A percentile compares a stretch with the other conserved stretches of the same genome.
These are phyloP conservation scores for Paspalum vaginatum DNA, from an alignment of 176 grass and related monocot genomes.

Conservation along the genomic window DNA sequence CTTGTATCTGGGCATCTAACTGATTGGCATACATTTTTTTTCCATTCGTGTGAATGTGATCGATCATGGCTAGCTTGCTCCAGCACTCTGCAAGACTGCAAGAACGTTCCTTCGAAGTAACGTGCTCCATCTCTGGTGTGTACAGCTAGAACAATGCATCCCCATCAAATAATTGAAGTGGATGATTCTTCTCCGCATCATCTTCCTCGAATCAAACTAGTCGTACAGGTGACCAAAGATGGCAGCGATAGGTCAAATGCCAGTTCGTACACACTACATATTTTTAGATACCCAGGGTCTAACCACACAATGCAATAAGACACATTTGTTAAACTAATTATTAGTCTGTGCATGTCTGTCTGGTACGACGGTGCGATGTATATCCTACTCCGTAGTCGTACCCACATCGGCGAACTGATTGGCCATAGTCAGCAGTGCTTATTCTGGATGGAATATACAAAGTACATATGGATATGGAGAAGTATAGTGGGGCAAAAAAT, in stretches of 20 bases:
- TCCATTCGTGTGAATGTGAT: conserved; percentile 10
- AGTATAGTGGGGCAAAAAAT: no score
- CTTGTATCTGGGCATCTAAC: background rate
- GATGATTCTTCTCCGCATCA: conserved; percentile 8
- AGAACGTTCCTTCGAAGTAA: conserved; percentile 33
- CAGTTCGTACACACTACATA: conserved; percentile 21
- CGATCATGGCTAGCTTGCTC: background rate
- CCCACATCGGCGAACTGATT: conserved; percentile 18
- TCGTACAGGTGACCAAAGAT: conserved; percentile 18
- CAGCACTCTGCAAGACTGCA: conserved; percentile 9
- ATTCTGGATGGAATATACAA: background rate
- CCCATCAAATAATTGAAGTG: conserved; percentile 37
- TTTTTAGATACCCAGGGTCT: background rate
- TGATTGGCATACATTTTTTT: background rate
- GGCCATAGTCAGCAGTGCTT: background rate
- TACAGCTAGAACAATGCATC: conserved; percentile 22
- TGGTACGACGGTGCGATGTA: conserved; percentile 11
- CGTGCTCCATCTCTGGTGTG: background rate
- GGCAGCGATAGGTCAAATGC: conserved; percentile 10
- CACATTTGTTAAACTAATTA: background rate
- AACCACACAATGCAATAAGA: background rate
- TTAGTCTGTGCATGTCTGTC: background rate
- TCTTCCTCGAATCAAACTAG: conserved; percentile 7
- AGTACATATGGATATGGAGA: background rate
- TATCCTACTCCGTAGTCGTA: conserved; percentile 15